These are phyloP conservation scores for Cydonia oblonga DNA, from an alignment of 331 rosid species.

Conservation along the genomic window DNA sequence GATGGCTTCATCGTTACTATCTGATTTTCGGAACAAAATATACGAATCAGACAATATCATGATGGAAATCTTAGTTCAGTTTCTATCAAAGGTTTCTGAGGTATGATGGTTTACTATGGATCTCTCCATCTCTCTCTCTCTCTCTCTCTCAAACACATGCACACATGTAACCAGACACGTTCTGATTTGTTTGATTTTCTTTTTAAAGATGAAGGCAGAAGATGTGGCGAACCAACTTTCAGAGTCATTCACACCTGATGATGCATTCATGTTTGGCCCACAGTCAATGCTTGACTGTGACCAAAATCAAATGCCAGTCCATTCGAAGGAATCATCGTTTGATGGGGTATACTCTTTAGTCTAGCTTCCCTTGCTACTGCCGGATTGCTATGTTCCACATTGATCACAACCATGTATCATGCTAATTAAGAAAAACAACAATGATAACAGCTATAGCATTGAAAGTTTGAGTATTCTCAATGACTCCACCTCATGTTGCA, in stretches of 20 bases:
- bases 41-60: slow-evolving; percentile 33
- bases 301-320: slow-evolving; percentile 38
- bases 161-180: neutral
- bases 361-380: neutral
- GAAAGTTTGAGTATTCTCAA: neutral
- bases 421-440: neutral
- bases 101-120: slow-evolving; percentile 26
- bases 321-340: slow-evolving; percentile 74
- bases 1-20: slow-evolving; percentile 43
- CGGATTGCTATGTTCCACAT: neutral
- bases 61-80: slow-evolving; percentile 48
- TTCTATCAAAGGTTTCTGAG: slow-evolving; percentile 50
- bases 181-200: slow-evolving; percentile 19
- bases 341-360: slow-evolving; percentile 57
- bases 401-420: neutral
- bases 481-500: slow-evolving; percentile 15
- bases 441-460: neutral
- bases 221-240: slow-evolving; percentile 46
- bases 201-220: slow-evolving; percentile 56
- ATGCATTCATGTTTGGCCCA: slow-evolving; percentile 72
- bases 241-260: slow-evolving; percentile 77
- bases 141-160: neutral
- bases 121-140: neutral
- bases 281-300: slow-evolving; percentile 50
- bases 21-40: slow-evolving; percentile 51